Percentiles rank a stretch among this genome's conserved stretches.
phyloP scores from a whole-genome alignment of 345 rosid species.

The Laguncularia racemosa region DNA sequence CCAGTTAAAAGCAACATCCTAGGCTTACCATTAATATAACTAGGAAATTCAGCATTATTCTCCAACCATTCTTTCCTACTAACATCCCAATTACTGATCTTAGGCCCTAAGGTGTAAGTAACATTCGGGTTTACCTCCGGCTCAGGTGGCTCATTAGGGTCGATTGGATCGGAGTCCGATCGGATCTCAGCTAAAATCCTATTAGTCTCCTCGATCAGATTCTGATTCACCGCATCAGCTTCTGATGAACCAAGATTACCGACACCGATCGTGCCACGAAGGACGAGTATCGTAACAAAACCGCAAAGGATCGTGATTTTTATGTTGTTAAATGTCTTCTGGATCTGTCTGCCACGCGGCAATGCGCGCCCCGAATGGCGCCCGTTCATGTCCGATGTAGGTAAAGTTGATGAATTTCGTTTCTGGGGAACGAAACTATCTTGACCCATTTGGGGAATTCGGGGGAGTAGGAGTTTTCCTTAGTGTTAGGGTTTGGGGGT shows the following conservation, averaged over 20 bases:
- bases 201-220: conserved; percentile 74
- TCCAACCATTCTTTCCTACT: conserved; percentile 60
- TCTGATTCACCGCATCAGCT: conserved; percentile 72
- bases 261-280: conserved; percentile 89
- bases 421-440: conserved; percentile 58
- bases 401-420: conserved; percentile 41
- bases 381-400: conserved; percentile 38
- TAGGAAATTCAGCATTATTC: conserved; percentile 69
- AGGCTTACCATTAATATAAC: conserved; percentile 47
- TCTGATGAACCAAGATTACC: conserved; percentile 67
- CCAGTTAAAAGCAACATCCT: conserved; percentile 75
- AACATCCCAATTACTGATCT: conserved; percentile 54
- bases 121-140: conserved; percentile 42
- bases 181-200: conserved; percentile 85
- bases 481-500: no score
- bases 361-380: conserved; percentile 20
- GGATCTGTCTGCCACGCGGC: conserved; percentile 79
- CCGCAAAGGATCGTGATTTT: conserved; percentile 94
- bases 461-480: no score
- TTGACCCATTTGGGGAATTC: conserved; percentile 38
- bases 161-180: conserved; percentile 69
- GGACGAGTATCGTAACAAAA: conserved; percentile 86
- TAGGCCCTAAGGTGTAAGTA: conserved; percentile 77
- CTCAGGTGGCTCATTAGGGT: conserved; percentile 42
- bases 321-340: conserved; percentile 80